Conservation (phyloP, 345 rosid genomes). For the Cardiospermum halicacabum region DNA sequence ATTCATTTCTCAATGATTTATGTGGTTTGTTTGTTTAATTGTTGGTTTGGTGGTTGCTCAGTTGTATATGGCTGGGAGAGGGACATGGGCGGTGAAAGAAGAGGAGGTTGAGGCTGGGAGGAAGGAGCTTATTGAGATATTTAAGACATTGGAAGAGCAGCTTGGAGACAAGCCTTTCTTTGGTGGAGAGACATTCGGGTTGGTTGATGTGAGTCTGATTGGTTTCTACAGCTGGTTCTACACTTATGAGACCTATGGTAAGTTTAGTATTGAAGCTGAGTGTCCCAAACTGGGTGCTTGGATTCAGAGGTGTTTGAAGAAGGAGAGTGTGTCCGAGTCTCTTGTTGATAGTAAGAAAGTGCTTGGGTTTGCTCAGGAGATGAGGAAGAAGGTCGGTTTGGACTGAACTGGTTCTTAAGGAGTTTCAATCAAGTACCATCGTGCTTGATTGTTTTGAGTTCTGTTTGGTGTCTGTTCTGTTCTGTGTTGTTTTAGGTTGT, state of each 20-base stretch:
- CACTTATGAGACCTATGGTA: neutral
- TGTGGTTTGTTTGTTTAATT: too few species aligned
- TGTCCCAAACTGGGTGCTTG: conserved; percentile 14
- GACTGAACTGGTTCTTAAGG: too few species aligned
- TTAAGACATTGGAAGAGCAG: conserved; percentile 8
- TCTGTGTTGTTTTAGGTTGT: too few species aligned
- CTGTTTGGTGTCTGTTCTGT: too few species aligned
- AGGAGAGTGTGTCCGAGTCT: conserved; percentile 3
- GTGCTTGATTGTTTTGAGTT: too few species aligned
- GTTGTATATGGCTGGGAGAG: neutral
- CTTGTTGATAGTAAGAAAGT: neutral
- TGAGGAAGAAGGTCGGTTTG: neutral
- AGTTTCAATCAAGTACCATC: too few species aligned
- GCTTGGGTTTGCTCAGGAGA: neutral
- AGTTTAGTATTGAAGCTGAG: conserved; percentile 15
- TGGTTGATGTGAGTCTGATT: conserved; percentile 12
- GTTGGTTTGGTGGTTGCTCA: neutral
- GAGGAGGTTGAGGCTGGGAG: conserved; percentile 9
- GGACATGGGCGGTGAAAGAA: neutral
- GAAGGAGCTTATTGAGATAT: conserved; percentile 6
- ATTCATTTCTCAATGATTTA: too few species aligned
- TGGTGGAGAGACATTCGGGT: conserved; percentile 11
- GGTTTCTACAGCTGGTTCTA: conserved; percentile 2
- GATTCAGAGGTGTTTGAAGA: neutral
- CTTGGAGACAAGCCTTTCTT: conserved; percentile 14